Evolutionary conservation across 805 yeast species (phyloP).

Genomic region (Saccharomycopsis fibuligera): DNA sequence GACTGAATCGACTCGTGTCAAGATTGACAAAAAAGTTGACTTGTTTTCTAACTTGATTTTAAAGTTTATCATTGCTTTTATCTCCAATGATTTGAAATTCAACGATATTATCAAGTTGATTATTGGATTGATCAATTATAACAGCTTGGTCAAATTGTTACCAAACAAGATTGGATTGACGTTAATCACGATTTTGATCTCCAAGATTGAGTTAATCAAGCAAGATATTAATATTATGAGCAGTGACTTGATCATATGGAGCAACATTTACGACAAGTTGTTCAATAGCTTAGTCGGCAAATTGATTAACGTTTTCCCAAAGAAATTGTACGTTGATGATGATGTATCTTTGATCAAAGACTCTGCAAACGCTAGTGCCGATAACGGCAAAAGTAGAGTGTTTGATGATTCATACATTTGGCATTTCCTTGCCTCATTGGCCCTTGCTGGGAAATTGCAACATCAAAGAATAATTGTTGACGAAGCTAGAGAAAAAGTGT

Average conservation of each 20-base stretch:
- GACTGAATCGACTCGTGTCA: constrained; percentile 46
- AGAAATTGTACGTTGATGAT: constrained; percentile 14
- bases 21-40: constrained; percentile 54
- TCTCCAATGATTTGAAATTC: constrained; percentile 70
- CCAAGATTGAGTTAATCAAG: constrained; percentile 85
- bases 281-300: constrained; percentile 76
- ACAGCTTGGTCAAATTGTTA: constrained; percentile 47
- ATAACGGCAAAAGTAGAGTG: constrained; percentile 27
- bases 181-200: constrained; percentile 79
- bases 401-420: constrained; percentile 80
- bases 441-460: constrained; percentile 81
- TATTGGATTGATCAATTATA: constrained; percentile 61
- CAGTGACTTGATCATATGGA: constrained; percentile 64
- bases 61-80: constrained; percentile 75
- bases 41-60: constrained; percentile 74
- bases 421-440: constrained; percentile 94
- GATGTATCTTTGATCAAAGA: constrained; percentile 7
- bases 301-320: constrained; percentile 59
- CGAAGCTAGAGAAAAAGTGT: constrained; percentile 88
- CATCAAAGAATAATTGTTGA: constrained; percentile 93
- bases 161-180: constrained; percentile 79
- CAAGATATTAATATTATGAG: constrained; percentile 38
- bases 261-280: constrained; percentile 70
- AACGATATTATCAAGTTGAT: constrained; percentile 73
- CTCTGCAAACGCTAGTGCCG: constrained; percentile 16